phyloP scores from a whole-genome alignment of 1,139 yeast genomes.

The Sugiyamaella grinbergsii region DNA sequence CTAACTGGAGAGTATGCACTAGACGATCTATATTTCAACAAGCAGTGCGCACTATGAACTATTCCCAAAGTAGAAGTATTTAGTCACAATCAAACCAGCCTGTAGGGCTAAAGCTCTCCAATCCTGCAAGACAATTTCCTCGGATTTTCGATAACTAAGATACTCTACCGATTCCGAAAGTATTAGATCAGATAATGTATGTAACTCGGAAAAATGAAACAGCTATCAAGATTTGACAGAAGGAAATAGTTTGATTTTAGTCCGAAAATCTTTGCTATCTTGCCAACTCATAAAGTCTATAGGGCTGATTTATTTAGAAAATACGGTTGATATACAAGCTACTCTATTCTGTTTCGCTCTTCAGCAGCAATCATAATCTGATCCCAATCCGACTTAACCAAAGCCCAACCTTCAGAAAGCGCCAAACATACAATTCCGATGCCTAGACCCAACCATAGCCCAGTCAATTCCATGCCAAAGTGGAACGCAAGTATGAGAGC shows the following conservation, averaged over 20 bases:
- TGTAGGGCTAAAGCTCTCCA: too few species aligned
- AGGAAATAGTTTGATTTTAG: too few species aligned
- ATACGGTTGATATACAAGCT: not conserved
- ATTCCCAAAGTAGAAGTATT: not conserved
- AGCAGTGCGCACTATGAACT: not conserved
- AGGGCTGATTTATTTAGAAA: too few species aligned
- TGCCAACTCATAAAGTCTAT: too few species aligned
- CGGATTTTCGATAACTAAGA: too few species aligned
- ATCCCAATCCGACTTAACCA: conserved; percentile 48
- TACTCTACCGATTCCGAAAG: too few species aligned
- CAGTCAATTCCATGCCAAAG: conserved; percentile 55
- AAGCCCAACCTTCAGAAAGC: conserved; percentile 36
- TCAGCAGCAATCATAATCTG: conserved; percentile 48
- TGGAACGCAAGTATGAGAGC: conserved; percentile 66
- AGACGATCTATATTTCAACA: conserved; percentile 1
- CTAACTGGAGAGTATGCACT: too few species aligned
- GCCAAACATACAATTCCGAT: conserved; percentile 50
- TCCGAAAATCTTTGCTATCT: too few species aligned
- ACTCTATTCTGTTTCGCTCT: conserved; percentile 1
- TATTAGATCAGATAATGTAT: too few species aligned
- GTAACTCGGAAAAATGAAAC: too few species aligned
- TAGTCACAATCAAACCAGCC: too few species aligned
- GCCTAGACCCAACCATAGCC: conserved; percentile 85
- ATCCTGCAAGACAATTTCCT: not conserved
- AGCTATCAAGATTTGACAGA: too few species aligned